phyloP scores from a whole-genome alignment of 768 basidiomycete species.

The Mycena metata region DNA sequence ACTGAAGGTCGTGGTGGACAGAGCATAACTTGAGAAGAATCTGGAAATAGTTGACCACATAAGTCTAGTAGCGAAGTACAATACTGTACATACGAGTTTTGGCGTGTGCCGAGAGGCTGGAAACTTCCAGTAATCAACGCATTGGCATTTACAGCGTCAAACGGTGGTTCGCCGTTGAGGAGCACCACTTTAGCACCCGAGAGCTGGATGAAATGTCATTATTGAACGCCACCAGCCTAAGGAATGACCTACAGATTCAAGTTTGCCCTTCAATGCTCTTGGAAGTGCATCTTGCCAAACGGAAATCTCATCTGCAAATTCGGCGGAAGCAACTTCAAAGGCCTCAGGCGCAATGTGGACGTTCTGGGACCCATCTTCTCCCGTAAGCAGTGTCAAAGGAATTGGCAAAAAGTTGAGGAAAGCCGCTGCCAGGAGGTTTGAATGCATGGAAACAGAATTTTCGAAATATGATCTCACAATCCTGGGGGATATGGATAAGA shows the following conservation, averaged over 20 bases:
- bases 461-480: slow-evolving; percentile 23
- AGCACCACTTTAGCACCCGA: slow-evolving; percentile 67
- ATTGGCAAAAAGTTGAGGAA: slow-evolving; percentile 65
- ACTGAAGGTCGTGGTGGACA: slow-evolving; percentile 55
- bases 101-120: slow-evolving; percentile 65
- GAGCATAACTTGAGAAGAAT: slow-evolving; percentile 61
- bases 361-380: slow-evolving; percentile 56
- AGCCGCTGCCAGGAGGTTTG: slow-evolving; percentile 35
- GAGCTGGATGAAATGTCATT: slow-evolving; percentile 42
- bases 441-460: too few species aligned
- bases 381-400: slow-evolving; percentile 64
- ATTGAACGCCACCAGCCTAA: background rate
- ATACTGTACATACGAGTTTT: slow-evolving; percentile 55
- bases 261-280: slow-evolving; percentile 59
- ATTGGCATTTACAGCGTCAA: slow-evolving; percentile 64
- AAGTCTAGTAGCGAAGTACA: too few species aligned
- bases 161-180: slow-evolving; percentile 66
- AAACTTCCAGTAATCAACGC: slow-evolving; percentile 65
- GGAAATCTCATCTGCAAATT: slow-evolving; percentile 64
- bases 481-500: slow-evolving; percentile 6
- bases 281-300: slow-evolving; percentile 69
- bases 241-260: slow-evolving; percentile 51
- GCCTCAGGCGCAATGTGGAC: slow-evolving; percentile 69
- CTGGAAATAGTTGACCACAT: slow-evolving; percentile 39
- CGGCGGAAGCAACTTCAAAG: slow-evolving; percentile 62